phyloP scores from a whole-genome alignment of 2,329 filamentous ascomycete species.

The Emmonsiellopsis sp. region DNA sequence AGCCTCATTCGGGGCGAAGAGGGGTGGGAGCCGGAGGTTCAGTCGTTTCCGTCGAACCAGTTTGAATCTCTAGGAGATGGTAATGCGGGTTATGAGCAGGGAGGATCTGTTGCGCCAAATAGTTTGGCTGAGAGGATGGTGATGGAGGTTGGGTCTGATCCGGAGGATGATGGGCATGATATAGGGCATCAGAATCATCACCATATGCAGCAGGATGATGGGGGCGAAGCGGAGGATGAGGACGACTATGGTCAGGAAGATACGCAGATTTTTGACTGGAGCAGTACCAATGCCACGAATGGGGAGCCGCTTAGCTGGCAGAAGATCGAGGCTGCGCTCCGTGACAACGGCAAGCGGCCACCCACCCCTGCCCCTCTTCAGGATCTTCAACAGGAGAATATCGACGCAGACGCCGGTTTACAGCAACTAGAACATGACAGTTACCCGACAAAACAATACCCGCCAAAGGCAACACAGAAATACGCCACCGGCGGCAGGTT shows the following conservation, averaged over 20 bases:
- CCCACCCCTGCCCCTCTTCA: not conserved
- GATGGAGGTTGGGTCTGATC: conserved; percentile 29
- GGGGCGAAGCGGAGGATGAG: conserved; percentile 14
- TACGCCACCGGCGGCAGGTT: conserved; percentile 5
- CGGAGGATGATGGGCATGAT: conserved; percentile 23
- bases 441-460: not conserved
- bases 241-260: conserved; percentile 15
- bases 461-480: conserved; percentile 4
- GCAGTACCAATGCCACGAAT: conserved; percentile 4
- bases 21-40: conserved; percentile 11
- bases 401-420: not conserved
- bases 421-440: conserved; percentile 1
- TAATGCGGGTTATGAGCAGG: not conserved
- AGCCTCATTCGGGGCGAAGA: conserved; percentile 31
- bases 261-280: conserved; percentile 19
- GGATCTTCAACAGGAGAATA: not conserved
- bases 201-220: conserved; percentile 18
- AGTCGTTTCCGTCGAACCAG: conserved; percentile 9
- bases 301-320: conserved; percentile 28
- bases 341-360: conserved; percentile 3
- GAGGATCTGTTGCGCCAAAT: conserved; percentile 6
- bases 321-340: conserved; percentile 28
- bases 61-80: not conserved
- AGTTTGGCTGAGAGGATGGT: conserved; percentile 24
- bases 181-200: conserved; percentile 22